A percentile compares a stretch with the other conserved stretches of the same genome.
Conservation (phyloP, 768 basidiomycete species). For the Mycena maculata region DNA sequence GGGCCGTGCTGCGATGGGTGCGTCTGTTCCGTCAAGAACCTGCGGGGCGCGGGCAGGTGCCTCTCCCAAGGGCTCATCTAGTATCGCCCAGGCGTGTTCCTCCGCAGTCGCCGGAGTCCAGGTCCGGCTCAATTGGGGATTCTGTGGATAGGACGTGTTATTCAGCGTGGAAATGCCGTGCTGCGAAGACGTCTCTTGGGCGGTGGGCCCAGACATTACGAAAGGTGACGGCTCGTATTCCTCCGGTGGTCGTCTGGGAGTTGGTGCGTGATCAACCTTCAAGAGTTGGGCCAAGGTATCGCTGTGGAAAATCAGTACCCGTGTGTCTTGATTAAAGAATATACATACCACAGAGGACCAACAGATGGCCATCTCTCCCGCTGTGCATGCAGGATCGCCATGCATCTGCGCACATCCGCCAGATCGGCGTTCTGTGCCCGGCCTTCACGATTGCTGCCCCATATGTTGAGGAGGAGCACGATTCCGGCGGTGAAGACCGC, state of each 20-base stretch:
- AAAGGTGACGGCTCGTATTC: background rate
- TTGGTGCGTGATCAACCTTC: slow-evolving; percentile 8
- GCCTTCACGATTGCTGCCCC: slow-evolving; percentile 3
- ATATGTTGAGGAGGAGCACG: slow-evolving; percentile 28
- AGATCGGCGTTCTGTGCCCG: background rate
- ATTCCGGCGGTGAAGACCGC: slow-evolving; percentile 28
- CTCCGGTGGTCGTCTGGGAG: too few species aligned
- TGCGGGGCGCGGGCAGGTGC: background rate
- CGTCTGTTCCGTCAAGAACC: background rate
- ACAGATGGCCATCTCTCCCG: slow-evolving; percentile 10
- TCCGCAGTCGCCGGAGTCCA: too few species aligned
- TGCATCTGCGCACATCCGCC: slow-evolving; percentile 21
- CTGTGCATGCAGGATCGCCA: background rate
- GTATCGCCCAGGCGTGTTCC: too few species aligned
- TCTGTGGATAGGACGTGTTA: background rate
- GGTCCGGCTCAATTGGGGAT: background rate
- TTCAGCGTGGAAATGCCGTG: too few species aligned
- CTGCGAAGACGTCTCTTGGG: too few species aligned
- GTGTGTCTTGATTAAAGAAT: background rate
- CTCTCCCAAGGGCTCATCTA: background rate
- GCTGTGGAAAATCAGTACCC: background rate
- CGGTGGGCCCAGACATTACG: too few species aligned
- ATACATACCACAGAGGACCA: slow-evolving; percentile 2
- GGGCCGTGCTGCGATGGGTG: too few species aligned
- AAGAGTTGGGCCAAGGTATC: slow-evolving; percentile 23